Percentiles rank a stretch among this genome's conserved stretches.
Evolutionary conservation across 2,329 filamentous ascomycete genomes (phyloP).

Genomic region (Fusarium tjaetaba): DNA sequence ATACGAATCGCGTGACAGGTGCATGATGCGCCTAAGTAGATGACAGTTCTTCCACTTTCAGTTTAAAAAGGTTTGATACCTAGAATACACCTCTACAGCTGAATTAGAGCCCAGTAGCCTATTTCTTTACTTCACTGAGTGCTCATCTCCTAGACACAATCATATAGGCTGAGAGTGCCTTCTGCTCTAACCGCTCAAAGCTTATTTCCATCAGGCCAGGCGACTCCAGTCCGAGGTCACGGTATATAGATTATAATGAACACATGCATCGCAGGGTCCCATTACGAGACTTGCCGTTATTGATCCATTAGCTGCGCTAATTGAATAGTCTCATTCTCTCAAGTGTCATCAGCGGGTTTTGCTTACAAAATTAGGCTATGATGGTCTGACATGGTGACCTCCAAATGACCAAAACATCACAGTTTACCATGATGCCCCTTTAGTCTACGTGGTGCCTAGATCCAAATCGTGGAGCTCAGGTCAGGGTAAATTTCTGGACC

Average conservation of each 20-base stretch:
- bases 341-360: background rate
- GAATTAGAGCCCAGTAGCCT: fast-evolving
- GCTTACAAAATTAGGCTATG: fast-evolving
- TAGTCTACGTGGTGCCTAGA: background rate
- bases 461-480: background rate
- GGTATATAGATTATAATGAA: fast-evolving
- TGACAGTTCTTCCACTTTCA: background rate
- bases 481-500: background rate
- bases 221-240: no score
- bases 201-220: background rate
- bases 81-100: background rate
- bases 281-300: background rate
- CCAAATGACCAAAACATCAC: background rate
- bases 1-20: background rate
- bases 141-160: background rate
- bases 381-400: background rate
- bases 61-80: fast-evolving
- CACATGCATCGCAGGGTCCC: background rate
- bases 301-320: no score
- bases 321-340: background rate
- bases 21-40: background rate
- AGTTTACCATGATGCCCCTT: background rate
- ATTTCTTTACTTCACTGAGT: background rate
- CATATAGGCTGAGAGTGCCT: background rate
- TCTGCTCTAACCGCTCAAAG: background rate